A percentile compares a stretch with the other conserved stretches of the same genome.
Conservation (phyloP, 140 eudicot genomes). For the Ambrosia hybrid region DNA sequence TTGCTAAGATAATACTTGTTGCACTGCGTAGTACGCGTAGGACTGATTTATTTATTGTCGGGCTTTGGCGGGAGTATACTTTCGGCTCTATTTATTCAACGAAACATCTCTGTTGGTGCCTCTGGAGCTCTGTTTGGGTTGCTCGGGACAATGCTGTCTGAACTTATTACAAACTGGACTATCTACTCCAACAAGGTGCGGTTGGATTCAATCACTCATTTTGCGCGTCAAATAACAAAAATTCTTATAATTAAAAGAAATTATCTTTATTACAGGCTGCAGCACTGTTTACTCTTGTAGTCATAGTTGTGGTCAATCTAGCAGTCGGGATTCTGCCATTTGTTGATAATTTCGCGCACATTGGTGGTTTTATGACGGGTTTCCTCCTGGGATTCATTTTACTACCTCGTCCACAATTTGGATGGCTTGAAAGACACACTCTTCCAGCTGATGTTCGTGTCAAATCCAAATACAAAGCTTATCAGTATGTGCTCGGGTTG, state of each 20-base stretch:
- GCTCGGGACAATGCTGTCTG: conserved; percentile 88
- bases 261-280: conserved; percentile 48
- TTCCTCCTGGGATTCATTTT: conserved; percentile 75
- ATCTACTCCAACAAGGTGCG: conserved; percentile 72
- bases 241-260: not conserved
- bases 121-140: conserved; percentile 92
- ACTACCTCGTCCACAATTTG: conserved; percentile 75
- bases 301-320: conserved; percentile 59
- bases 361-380: conserved; percentile 87
- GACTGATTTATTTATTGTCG: conserved; percentile 63
- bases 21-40: conserved; percentile 59
- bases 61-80: conserved; percentile 88
- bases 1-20: not conserved
- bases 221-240: not conserved
- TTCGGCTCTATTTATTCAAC: conserved; percentile 55
- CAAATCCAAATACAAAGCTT: conserved; percentile 69
- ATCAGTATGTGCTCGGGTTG: conserved; percentile 64
- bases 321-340: conserved; percentile 82
- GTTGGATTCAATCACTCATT: not conserved
- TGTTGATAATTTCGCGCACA: conserved; percentile 72
- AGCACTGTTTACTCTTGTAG: conserved; percentile 64
- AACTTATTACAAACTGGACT: conserved; percentile 80
- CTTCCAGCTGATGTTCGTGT: conserved; percentile 64
- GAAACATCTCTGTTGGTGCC: conserved; percentile 74
- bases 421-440: conserved; percentile 63